Conservation (phyloP, 805 yeast species). For the Candida sakaeoensis region DNA sequence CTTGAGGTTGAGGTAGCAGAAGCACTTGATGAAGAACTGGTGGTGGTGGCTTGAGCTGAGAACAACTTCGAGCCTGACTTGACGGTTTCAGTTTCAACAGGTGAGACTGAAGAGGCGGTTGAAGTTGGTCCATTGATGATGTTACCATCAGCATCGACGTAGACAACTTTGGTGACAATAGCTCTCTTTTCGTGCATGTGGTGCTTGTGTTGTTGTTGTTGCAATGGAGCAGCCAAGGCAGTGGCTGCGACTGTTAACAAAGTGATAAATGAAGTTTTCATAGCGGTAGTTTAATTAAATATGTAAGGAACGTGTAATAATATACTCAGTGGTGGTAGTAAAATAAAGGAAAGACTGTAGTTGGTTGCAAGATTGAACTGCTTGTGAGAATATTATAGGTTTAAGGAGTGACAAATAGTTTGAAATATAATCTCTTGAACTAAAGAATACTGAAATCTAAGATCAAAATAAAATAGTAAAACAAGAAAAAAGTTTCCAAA, state of each 20-base stretch:
- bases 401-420: slow-evolving; percentile 2
- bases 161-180: slow-evolving; percentile 35
- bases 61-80: slow-evolving; percentile 12
- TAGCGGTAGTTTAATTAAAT: slow-evolving; percentile 9
- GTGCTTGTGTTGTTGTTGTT: slow-evolving; percentile 34
- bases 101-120: slow-evolving; percentile 5
- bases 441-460: not conserved
- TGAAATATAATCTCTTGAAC: slow-evolving; percentile 1
- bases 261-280: slow-evolving; percentile 27
- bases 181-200: slow-evolving; percentile 33
- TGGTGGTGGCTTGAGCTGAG: slow-evolving; percentile 13
- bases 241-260: slow-evolving; percentile 24
- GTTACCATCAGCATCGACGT: slow-evolving; percentile 30
- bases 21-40: slow-evolving; percentile 12
- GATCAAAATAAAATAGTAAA: not conserved
- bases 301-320: slow-evolving; percentile 3
- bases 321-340: not conserved
- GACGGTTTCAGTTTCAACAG: slow-evolving; percentile 9
- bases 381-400: not conserved
- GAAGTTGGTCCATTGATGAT: slow-evolving; percentile 31
- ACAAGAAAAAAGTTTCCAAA: slow-evolving; percentile 3
- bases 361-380: slow-evolving; percentile 9
- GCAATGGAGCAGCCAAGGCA: slow-evolving; percentile 32
- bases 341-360: slow-evolving; percentile 13
- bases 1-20: slow-evolving; percentile 17